Evolutionary conservation across 1,284 basidiomycete species (phyloP).

Genomic region (Spongiforma sp.): DNA sequence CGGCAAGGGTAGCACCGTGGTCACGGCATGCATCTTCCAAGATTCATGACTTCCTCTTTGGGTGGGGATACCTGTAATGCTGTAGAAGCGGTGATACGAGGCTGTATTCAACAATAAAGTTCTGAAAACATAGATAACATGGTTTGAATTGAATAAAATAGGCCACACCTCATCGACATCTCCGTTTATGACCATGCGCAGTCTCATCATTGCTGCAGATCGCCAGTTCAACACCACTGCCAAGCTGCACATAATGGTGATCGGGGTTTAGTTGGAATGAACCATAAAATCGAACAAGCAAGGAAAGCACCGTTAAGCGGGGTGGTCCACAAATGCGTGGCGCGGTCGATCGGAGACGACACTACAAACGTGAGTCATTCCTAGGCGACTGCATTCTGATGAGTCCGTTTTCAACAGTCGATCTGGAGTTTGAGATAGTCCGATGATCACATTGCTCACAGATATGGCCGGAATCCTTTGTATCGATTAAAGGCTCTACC

Average conservation of each 20-base stretch:
- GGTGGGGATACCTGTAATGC: no score
- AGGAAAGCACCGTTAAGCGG: no score
- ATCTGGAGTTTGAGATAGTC: no score
- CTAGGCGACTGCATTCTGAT: constrained; percentile 72
- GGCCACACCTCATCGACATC: constrained; percentile 86
- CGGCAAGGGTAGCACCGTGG: constrained; percentile 94
- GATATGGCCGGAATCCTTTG: constrained; percentile 76
- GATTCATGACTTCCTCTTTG: constrained; percentile 66
- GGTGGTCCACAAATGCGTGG: no score
- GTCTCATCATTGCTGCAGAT: constrained; percentile 59
- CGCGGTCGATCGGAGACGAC: constrained; percentile 88
- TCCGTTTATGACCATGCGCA: constrained; percentile 57
- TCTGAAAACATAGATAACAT: no score
- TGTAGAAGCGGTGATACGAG: no score
- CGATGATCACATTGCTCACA: constrained; percentile 90
- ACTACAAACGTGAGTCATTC: constrained; percentile 94
- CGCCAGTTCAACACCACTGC: constrained; percentile 47
- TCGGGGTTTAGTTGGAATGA: constrained; percentile 98
- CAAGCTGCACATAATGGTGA: constrained; percentile 79
- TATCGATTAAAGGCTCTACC: no score
- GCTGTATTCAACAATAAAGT: no score
- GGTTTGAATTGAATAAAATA: constrained; percentile 93
- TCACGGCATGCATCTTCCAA: constrained; percentile 79
- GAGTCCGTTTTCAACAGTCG: constrained; percentile 86
- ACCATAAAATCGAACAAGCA: no score